These are phyloP conservation scores for Filobasidium wieringae DNA, from an alignment of 768 basidiomycete species.

Conservation along the genomic window DNA sequence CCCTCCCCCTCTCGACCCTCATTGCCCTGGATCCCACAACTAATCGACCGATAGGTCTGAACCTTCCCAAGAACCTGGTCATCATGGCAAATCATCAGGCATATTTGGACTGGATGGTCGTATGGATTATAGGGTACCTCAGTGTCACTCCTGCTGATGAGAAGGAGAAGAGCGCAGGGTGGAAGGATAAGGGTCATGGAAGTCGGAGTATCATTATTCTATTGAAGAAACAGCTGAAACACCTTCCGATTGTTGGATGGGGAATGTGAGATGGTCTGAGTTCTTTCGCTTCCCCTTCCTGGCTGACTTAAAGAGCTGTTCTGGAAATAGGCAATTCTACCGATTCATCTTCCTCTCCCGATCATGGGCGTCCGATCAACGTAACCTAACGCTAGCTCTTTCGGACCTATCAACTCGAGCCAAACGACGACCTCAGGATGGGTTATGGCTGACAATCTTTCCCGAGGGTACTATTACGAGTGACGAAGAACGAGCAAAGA, in stretches of 20 bases:
- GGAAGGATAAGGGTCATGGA: conserved; percentile 16
- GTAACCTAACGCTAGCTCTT: conserved; percentile 55
- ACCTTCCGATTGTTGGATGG: conserved; percentile 78
- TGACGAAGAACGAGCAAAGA: conserved; percentile 68
- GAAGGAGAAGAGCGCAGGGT: background rate
- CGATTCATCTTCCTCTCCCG: conserved; percentile 85
- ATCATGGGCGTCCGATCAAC: conserved; percentile 75
- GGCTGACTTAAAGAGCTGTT: conserved; percentile 8
- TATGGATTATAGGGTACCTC: conserved; percentile 42
- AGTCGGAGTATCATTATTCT: conserved; percentile 72
- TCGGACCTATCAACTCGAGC: conserved; percentile 51
- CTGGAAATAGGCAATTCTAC: conserved; percentile 68
- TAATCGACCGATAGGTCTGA: conserved; percentile 17
- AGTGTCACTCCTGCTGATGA: conserved; percentile 3
- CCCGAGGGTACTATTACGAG: conserved; percentile 94
- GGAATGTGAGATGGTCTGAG: conserved; percentile 51
- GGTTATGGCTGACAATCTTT: conserved; percentile 69
- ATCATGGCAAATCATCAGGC: conserved; percentile 77
- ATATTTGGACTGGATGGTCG: conserved; percentile 53
- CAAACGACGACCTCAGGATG: conserved; percentile 25
- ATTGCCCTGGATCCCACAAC: conserved; percentile 46
- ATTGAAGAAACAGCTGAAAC: conserved; percentile 78
- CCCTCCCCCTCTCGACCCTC: conserved; percentile 41
- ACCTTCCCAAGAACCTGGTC: conserved; percentile 66
- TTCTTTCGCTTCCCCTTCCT: background rate